Evolutionary conservation across 352 stramenopile genomes (phyloP), one percentile per base, ranked within the genome.

Genomic region (Phytophthora europaea): DNA sequence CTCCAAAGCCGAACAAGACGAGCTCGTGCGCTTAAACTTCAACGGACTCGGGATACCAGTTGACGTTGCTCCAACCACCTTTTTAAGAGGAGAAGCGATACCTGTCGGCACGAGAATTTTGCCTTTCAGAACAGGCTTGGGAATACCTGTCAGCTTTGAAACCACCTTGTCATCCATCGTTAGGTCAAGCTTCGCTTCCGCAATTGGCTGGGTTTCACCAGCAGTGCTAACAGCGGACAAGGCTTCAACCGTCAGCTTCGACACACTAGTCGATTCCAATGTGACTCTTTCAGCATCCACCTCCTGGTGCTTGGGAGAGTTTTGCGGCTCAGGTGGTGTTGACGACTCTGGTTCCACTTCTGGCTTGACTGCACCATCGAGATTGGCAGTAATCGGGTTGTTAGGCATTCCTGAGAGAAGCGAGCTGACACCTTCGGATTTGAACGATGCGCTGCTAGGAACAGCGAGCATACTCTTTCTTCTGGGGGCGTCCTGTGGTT

Each of bases 31-130:
- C 23, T 69, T 67, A 20, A 82, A 59, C 55, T 84, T 85, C 31
- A 75, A 60, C 16, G 81, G 79, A 57, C 77, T 82, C 4, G 72
- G 63, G 43, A 75, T 77, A 26, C 23, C 65, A 34, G 70, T 73
- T 23, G 61, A 66, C 2, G 45, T 67, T 3, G 22, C 48, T 10
- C 56, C 73, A 48, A 68, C 26, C 13, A 71, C 38, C 23, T 78
- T 79, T 52, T 81, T 83, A 22, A 79, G 66, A 6, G 76, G 73
- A 45, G 76, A 81, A 43, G 66, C 56, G 0, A 53, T 47, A 31
- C 31, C 60, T 45, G 71, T 71, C 0, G 65, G 70, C 64, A 83
- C 85, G 33, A 85, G 69, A 26, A 90, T 80, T 60, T 87, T 85
- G 8, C 77, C 75, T 0, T 76, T 77, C 38, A 91, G 70, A 31